Evolutionary conservation across 169 alveolate genomes (phyloP), one percentile per base, ranked within the genome.

Genomic region (Prorocentrum cordatum): DNA sequence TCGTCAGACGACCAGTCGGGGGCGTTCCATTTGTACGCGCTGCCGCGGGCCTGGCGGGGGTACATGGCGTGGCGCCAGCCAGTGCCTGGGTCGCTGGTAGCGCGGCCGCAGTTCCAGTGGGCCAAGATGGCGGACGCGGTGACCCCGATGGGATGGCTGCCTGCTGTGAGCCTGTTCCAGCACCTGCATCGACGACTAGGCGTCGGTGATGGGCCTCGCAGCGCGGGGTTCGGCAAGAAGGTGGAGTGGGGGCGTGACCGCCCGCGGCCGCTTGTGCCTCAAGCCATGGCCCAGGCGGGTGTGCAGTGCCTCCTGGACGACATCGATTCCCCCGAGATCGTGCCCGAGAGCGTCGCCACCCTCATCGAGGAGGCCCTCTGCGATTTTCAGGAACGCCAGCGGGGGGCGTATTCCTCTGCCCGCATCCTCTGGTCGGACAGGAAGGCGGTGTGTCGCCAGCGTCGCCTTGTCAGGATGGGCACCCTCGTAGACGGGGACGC

Each of bases 141-240:
- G 29, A 79, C 59, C 24, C 66, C 77, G 3, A 79, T 79, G 77
- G 88, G 75, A 1, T 79, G 72, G 77, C 16, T 36, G 18, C 22
- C 27, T 5, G 88, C 88, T 0, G 77, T 79, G 27, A 59, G 77
- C 20, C 3, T 79, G n/a, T 79, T 79, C 64, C 88, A 79, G 59
- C 77, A 79, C 16, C 16, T 79, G 47, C 88, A 79, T 16, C 16
- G 88, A 26, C 61, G 4, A 10, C 45, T 61, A 10, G 75, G 88
- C 1, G 0, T 59, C 26, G 1, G 9, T 0, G 18, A 2, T 2
- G 36, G 9, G 16, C 88, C 88, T 1, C 14, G 1, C 4, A 75
- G 75, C 0, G 88, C 88, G 5, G 75, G 75, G 1, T 36, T 36
- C 3, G 2, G 14, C 1, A n/a, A 0, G 0, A 24, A 12, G 9